Base-by-base conservation (phyloP, 768 basidiomycete species). In the Mycena chlorophos region DNA sequence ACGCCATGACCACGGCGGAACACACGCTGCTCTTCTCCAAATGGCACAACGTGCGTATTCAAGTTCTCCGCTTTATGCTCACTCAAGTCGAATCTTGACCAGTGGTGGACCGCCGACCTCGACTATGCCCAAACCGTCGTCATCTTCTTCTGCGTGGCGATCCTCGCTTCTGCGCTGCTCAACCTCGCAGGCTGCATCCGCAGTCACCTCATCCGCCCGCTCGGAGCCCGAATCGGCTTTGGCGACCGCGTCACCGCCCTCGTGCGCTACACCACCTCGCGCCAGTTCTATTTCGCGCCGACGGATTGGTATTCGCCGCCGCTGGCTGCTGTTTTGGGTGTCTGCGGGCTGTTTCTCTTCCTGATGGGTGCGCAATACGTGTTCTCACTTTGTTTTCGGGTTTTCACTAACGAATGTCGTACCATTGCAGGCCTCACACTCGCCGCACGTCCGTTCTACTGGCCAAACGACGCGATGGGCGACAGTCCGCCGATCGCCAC, bases 71-170 rank as follows among this genome's bases (percentile, higher is more conserved):
- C 26, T 14, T 13, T 2, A 3, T 17, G 22, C n/a, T 19, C 34
- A 29, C 4, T 19, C 30, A 22, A 12, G 13, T 4, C 2, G 14
- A 50, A 4, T 13, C 39, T 47, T 1, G 4, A 22, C 19, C 30
- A 70, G 69, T 68, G 67, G 67, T 70, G 68, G 47, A 49, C 51
- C 1, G 68, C 68, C 13, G 71, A 72, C 56, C 68, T 65, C 69
- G 69, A 71, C 52, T 72, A 71, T 43, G 69, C 52, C 0, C 61
- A 60, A 27, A 64, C 69, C 17, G 70, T 67, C 3, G 51, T 69
- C 27, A 64, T 63, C 43, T 69, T 71, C 45, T 67, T 72, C 57
- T 69, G 69, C 49, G 64, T 63, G 25, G 63, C 56, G 13, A 69
- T 71, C 28, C 54, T 54, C 14, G 47, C 55, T 3, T 50, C 57